Base-by-base conservation (phyloP, 257 asterid species). In the Sherardia arvensis region DNA sequence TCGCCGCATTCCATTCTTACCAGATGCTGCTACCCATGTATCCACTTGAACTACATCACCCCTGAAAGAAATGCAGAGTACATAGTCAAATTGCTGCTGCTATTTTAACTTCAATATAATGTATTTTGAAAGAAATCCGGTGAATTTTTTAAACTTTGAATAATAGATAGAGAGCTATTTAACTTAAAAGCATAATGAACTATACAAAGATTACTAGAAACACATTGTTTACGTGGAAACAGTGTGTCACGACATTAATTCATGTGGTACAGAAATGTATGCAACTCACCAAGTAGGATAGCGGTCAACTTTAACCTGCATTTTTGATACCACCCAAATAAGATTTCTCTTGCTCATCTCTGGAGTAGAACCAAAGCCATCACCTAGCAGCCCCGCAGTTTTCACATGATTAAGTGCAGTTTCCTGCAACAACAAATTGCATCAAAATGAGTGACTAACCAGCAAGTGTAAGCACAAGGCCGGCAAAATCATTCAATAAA, bases 1-100 rank as follows among this genome's bases (percentile, higher is more conserved):
- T 62, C 97, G 85, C 30, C 97, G 97, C 99, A 93, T 87, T 25
- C 97, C 97, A 79, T 93, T 90, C 78, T 93, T 93, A 64, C 99
- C 99, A 6, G 96, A 87, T 67, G 94, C 97, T 61, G 92, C 94
- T 40, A 93, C 94, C 95, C 95, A 93, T 15, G 99, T 90, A 78
- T 93, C 97, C 30, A 93, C 91, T 76, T 90, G 97, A 76, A 90
- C 95, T 73, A 84, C 91, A 80, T 93, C 97, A 61, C 95, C 95
- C 98, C 98, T 91, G 80, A 40, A 67, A 60, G 33, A 63, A 61
- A 58, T 56, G 20, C 54, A 66, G 63, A 69, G 73, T 63, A 68
- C 68, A 76, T 59, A 40, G 1, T 25, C 2, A 36, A 18, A 30
- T 40, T n/a, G n/a, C 38, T 14, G 3, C 21, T 11, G 30, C 28